phyloP scores from a whole-genome alignment of 352 stramenopile genomes.

The Phytophthora megakarya region DNA sequence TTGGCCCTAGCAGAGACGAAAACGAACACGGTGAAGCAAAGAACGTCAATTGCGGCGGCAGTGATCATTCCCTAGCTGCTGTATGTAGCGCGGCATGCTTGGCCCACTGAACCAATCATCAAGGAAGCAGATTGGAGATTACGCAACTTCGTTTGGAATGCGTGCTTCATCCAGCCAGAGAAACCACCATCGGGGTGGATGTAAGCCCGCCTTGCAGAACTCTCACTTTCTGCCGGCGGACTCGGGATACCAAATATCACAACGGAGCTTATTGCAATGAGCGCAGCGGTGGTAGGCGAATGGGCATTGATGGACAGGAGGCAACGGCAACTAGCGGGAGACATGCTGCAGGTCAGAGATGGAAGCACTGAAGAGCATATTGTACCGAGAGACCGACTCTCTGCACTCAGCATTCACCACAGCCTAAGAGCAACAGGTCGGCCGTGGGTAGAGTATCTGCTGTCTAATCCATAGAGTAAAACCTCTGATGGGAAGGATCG shows the following conservation, averaged over 20 bases:
- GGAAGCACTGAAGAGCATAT: neutral
- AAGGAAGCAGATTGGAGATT: neutral
- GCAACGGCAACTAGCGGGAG: neutral
- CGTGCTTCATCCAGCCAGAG: neutral
- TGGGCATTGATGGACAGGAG: neutral
- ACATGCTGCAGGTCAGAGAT: neutral
- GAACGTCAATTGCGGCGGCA: neutral
- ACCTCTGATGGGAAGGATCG: too few relatives aligned
- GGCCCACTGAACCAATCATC: neutral
- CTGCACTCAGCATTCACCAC: too few relatives aligned
- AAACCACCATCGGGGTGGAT: neutral
- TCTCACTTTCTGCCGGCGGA: neutral
- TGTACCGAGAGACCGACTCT: too few relatives aligned
- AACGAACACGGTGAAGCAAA: constrained; percentile 2
- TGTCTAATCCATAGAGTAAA: too few relatives aligned
- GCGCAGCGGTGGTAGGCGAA: neutral
- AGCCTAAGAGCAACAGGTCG: too few relatives aligned
- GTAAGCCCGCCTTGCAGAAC: neutral
- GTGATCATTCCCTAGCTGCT: constrained; percentile 5
- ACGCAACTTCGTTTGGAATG: constrained; percentile 8
- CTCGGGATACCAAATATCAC: neutral
- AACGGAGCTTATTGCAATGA: neutral
- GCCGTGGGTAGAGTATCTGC: too few relatives aligned
- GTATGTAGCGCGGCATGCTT: constrained; percentile 7
- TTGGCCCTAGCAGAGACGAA: neutral